Conservation (phyloP, 805 yeast species). For the Ogataea corticis region DNA sequence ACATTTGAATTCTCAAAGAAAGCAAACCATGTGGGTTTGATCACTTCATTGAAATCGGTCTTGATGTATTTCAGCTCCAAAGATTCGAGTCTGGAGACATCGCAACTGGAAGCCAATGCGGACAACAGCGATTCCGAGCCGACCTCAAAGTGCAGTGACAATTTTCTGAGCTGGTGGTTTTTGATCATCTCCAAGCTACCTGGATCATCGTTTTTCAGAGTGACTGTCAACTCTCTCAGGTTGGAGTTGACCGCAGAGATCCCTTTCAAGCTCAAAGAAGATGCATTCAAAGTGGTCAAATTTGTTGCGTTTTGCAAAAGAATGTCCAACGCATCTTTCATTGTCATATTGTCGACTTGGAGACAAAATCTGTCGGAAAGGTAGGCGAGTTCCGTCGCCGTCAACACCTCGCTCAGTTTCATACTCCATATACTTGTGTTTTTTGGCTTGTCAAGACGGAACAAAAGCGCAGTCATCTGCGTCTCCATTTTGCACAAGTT, state of each 20-base stretch:
- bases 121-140: conserved; percentile 20
- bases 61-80: conserved; percentile 22
- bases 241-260: background rate
- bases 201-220: conserved; percentile 8
- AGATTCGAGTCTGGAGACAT: conserved; percentile 11
- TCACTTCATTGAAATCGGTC: conserved; percentile 26
- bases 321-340: conserved; percentile 21
- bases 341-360: conserved; percentile 8
- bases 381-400: conserved; percentile 10
- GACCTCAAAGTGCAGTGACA: conserved; percentile 25
- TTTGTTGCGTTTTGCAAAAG: conserved; percentile 15
- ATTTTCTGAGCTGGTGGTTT: conserved; percentile 5
- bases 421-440: conserved; percentile 2
- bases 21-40: conserved; percentile 30
- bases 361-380: background rate
- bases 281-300: conserved; percentile 11
- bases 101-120: conserved; percentile 11
- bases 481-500: conserved; percentile 19
- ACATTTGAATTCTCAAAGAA: conserved; percentile 19
- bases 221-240: conserved; percentile 10
- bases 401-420: conserved; percentile 9
- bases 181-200: background rate
- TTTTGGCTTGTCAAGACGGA: background rate
- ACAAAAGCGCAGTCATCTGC: conserved; percentile 4
- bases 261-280: conserved; percentile 7